Base-by-base conservation (phyloP, 768 basidiomycete genomes). In the Mycena polygramma region DNA sequence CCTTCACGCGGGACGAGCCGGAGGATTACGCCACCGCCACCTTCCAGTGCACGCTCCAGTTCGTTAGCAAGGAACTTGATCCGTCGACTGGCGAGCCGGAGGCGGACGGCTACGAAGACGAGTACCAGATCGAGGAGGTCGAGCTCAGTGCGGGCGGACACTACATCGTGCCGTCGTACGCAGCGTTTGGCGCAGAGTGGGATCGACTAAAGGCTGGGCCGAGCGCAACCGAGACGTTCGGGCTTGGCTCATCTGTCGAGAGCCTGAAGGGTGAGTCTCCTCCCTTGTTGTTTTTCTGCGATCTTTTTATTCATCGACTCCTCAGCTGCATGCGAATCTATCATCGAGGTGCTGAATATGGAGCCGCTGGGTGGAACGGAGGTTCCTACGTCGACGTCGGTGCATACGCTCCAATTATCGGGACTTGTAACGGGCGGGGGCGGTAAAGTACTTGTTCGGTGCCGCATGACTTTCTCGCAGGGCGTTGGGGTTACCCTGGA, bases 71-170 rank as follows among this genome's bases (percentile, higher is more conserved):
- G 81, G 98, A 99, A 78, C 89, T 99, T 20, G 98, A 99, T 80
- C 98, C 98, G 15, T 88, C 93, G 53, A 97, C 94, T 17, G 97
- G 97, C 26, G 91, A 94, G 77, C 98, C 98, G 11, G 98, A 99
- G 81, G 95, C 94, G 73, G 97, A 98, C 63, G 98, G 98, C n/a
- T 99, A 99, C 80, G 94, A 96, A 77, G 98, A 99, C 83, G 97
- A 99, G 81, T 99, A 99, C 81, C 94, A 95, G 80, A 84, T 98
- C 51, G 98, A 99, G 80, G 98, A 99, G 70, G 89, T 98, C 66
- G 98, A 99, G 79, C 85, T 99, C 62, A 91, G 92, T 68, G 97
- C 95, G 14, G 94, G 92, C 37, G 92, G 92, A 2, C 97, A 99
- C 83, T 99, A 97, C 80, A 94, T 99, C 77, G 84, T 97, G 48